Conservation (phyloP, 2,329 filamentous ascomycete genomes). For the Hymenoscyphus infarciens region DNA sequence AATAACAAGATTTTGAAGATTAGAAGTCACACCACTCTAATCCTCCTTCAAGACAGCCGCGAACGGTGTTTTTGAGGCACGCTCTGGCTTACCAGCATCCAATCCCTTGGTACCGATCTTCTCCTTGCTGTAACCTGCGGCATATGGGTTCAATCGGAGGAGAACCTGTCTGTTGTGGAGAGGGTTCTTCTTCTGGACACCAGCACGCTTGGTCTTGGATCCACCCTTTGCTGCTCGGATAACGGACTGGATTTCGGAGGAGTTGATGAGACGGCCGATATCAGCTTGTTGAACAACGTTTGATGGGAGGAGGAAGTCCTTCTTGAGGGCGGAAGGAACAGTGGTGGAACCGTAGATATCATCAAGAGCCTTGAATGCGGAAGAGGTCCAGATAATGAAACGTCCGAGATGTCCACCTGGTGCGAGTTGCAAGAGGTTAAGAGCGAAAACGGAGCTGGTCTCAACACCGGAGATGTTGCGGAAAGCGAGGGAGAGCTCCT, state of each 20-base stretch:
- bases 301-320: conserved; percentile 95
- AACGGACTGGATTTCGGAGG: conserved; percentile 94
- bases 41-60: conserved; percentile 48
- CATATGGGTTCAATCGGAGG: conserved; percentile 98
- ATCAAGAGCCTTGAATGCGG: conserved; percentile 94
- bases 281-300: conserved; percentile 93
- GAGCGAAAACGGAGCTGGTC: conserved; percentile 86
- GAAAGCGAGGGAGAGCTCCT: conserved; percentile 90
- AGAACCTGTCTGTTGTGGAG: conserved; percentile 98
- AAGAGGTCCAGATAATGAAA: conserved; percentile 98
- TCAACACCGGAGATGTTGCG: conserved; percentile 99
- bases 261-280: conserved; percentile 98
- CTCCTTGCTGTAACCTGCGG: conserved; percentile 82
- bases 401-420: conserved; percentile 98
- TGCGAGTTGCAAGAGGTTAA: conserved; percentile 99
- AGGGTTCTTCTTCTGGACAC: conserved; percentile 99
- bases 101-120: conserved; percentile 72
- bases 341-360: conserved; percentile 95
- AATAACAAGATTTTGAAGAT: conserved; percentile 18
- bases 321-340: conserved; percentile 87
- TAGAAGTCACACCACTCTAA: conserved; percentile 37
- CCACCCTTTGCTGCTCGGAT: conserved; percentile 88
- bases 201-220: conserved; percentile 80
- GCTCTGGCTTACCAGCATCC: conserved; percentile 56
- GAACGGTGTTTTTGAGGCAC: conserved; percentile 33